Evolutionary conservation across 805 yeast species (phyloP), one percentile per base, ranked within the genome.

Genomic region (Metschnikowia kunwiensis): DNA sequence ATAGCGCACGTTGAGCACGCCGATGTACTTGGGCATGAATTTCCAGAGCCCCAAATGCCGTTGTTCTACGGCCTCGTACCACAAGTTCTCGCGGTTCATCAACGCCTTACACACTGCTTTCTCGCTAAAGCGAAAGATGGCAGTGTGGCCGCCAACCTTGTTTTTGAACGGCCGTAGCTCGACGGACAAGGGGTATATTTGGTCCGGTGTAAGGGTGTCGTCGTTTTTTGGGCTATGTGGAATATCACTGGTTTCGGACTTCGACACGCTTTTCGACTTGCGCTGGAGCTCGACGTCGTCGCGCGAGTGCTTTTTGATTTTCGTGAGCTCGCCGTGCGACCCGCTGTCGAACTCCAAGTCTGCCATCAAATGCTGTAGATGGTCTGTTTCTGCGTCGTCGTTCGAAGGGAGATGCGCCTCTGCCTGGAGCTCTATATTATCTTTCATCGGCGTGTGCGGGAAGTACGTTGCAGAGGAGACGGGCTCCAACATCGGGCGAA

Each of bases 141-240:
- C 97, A 0, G 97, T 91, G 57, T 93, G 99, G 0, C 99, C 99
- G 6, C 99, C 99, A 15, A 93, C 97, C 55, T 86, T 88, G 56
- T 93, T 88, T 38, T 82, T 80, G 62, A 89, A 91, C 1, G 97
- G 97, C 36, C 86, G 77, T 40, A 91, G 63, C 57, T 91, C 97
- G 1, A 89, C 96, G 1, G 96, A 85, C 20, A 87, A 61, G 3
- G 88, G 84, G 47, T 70, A 83, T 9, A 34, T 30, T 25, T 40
- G 29, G 13, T 19, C 25, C 12, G 31, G 19, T 11, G 17, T 5
- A 7, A n/a, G 31, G 7, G 31, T 23, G 13, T 34, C 34, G 19
- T 23, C 32, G 3, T 30, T 16, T 15, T 14, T 20, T 3, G 26
- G 19, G 12, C 18, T n/a, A 12, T 28, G 29, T 11, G 27, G 12